A percentile compares a stretch with the other conserved stretches of the same genome.
phyloP scores from a whole-genome alignment of 768 basidiomycete genomes.

The Rubroboletus pulcherrimus region DNA sequence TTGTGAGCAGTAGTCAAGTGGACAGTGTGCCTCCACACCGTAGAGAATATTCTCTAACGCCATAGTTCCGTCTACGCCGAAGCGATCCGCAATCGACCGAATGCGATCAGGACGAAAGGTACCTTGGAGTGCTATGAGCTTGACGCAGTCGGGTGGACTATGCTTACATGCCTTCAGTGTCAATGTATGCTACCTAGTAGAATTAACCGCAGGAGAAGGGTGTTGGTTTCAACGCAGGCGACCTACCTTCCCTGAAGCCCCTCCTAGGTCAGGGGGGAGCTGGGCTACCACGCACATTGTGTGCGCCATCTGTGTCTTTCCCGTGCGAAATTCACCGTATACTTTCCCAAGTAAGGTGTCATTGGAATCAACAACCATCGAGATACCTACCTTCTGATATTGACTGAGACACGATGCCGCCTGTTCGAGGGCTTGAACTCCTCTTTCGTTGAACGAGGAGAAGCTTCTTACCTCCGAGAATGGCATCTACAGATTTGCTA shows the following conservation, averaged over 20 bases:
- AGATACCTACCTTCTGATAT: constrained; percentile 73
- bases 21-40: constrained; percentile 40
- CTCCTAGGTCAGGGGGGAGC: constrained; percentile 84
- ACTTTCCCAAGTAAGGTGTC: constrained; percentile 42
- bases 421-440: constrained; percentile 35
- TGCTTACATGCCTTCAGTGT: constrained; percentile 64
- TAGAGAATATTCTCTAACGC: constrained; percentile 90
- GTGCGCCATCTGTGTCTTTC: constrained; percentile 94
- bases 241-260: constrained; percentile 80
- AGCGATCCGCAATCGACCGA: constrained; percentile 84
- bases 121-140: constrained; percentile 42
- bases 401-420: constrained; percentile 88
- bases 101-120: constrained; percentile 95
- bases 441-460: neutral
- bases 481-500: constrained; percentile 85
- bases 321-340: constrained; percentile 94
- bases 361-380: neutral
- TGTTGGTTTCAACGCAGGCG: neutral
- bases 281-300: constrained; percentile 92
- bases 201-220: neutral
- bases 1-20: constrained; percentile 5
- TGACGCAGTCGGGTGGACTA: constrained; percentile 6
- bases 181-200: constrained; percentile 80
- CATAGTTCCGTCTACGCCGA: constrained; percentile 87
- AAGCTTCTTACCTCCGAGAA: constrained; percentile 67